A percentile compares a stretch with the other conserved stretches of the same genome.
phyloP scores from a whole-genome alignment of 2,329 filamentous ascomycete species.

The Phaeosphaeriaceae sp. region DNA sequence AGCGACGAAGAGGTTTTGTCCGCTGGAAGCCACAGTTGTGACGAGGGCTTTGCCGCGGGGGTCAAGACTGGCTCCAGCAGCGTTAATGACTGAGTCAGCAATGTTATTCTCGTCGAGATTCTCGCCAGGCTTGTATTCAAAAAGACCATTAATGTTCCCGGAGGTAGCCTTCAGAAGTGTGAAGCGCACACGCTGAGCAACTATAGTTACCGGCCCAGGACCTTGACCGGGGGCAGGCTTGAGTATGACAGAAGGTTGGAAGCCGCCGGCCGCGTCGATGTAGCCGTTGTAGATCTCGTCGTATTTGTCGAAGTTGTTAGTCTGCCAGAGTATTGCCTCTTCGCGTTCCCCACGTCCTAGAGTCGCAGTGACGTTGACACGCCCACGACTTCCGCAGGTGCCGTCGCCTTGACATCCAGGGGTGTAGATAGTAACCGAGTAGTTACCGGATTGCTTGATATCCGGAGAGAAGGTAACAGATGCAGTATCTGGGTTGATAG shows the following conservation, averaged over 20 bases:
- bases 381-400: slow-evolving; percentile 77
- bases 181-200: slow-evolving; percentile 89
- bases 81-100: slow-evolving; percentile 75
- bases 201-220: slow-evolving; percentile 69
- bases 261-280: slow-evolving; percentile 78
- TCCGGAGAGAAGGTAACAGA: slow-evolving; percentile 83
- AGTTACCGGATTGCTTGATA: slow-evolving; percentile 88
- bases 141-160: slow-evolving; percentile 86
- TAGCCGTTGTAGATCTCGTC: slow-evolving; percentile 88
- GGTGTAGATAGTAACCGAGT: slow-evolving; percentile 89
- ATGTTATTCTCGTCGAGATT: slow-evolving; percentile 70
- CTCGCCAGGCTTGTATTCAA: slow-evolving; percentile 79
- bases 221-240: slow-evolving; percentile 70
- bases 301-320: slow-evolving; percentile 96
- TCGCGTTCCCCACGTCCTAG: slow-evolving; percentile 61
- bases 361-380: slow-evolving; percentile 79
- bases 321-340: slow-evolving; percentile 77
- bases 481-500: slow-evolving; percentile 64
- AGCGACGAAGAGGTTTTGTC: slow-evolving; percentile 72
- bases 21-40: slow-evolving; percentile 69
- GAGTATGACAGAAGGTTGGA: slow-evolving; percentile 82
- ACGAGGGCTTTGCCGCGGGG: slow-evolving; percentile 69
- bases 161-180: slow-evolving; percentile 74
- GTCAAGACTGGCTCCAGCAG: slow-evolving; percentile 72
- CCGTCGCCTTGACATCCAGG: slow-evolving; percentile 85